Evolutionary conservation across 2,329 filamentous ascomycete genomes (phyloP).

Genomic region (Aspergillus fumigatiaffinis): DNA sequence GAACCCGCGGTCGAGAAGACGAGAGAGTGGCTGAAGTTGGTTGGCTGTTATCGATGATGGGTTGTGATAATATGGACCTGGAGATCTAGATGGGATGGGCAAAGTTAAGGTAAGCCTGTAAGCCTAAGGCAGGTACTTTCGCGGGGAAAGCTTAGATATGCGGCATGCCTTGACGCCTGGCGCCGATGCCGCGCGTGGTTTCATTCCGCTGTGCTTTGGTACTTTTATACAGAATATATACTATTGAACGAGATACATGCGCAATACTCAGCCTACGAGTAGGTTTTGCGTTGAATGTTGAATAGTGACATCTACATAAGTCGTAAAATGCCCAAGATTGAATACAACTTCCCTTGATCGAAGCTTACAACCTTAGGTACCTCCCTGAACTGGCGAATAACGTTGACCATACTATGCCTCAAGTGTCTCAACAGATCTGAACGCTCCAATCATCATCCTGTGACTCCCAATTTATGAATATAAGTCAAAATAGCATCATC

Average conservation of each 20-base stretch:
- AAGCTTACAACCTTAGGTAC: background rate
- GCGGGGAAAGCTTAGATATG: constrained; percentile 16
- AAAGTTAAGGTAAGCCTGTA: background rate
- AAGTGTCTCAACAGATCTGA: background rate
- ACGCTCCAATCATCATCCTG: background rate
- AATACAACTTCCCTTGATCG: background rate
- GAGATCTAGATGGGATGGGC: background rate
- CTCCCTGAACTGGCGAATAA: background rate
- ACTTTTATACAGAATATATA: background rate
- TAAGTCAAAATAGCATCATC: background rate
- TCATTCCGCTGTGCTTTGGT: background rate
- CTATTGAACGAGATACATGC: background rate
- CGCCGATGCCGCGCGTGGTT: constrained; percentile 1
- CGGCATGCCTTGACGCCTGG: background rate
- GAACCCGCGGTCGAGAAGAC: background rate
- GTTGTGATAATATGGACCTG: constrained; percentile 2
- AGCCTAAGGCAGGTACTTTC: constrained; percentile 13
- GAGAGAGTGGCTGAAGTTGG: background rate
- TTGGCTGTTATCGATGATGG: background rate
- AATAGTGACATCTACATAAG: background rate
- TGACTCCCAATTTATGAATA: background rate
- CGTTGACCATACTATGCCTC: too few relatives aligned
- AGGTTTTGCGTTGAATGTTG: background rate
- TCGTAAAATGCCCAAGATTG: background rate
- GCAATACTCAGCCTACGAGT: background rate